Conservation (phyloP, 1,284 basidiomycete species). For the Boletus sp. region DNA sequence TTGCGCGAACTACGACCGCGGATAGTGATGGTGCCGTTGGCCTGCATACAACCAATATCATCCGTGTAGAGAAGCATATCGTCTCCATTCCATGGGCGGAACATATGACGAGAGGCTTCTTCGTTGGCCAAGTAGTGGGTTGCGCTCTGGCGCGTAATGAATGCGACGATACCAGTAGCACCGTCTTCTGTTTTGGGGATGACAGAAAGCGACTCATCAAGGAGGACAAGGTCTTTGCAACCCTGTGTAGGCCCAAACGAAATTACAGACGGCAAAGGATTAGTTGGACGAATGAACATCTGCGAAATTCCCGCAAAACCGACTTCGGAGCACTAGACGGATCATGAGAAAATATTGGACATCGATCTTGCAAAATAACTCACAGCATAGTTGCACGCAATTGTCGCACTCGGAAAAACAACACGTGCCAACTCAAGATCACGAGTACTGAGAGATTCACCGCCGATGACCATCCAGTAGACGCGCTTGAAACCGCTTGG, state of each 20-base stretch:
- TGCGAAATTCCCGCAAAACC: slow-evolving; percentile 30
- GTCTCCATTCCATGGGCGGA: slow-evolving; percentile 21
- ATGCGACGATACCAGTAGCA: slow-evolving; percentile 24
- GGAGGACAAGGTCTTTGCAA: slow-evolving; percentile 26
- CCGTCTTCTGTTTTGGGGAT: slow-evolving; percentile 17
- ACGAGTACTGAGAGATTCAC: slow-evolving; percentile 22
- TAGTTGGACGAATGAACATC: slow-evolving; percentile 24
- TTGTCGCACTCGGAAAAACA: slow-evolving; percentile 24
- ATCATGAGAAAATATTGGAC: neutral
- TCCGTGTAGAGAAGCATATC: slow-evolving; percentile 28
- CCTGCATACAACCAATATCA: slow-evolving; percentile 24
- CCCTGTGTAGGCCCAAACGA: slow-evolving; percentile 27
- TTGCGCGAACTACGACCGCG: slow-evolving; percentile 29
- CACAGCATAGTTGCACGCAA: slow-evolving; percentile 31
- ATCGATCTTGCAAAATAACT: neutral
- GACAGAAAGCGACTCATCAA: slow-evolving; percentile 21
- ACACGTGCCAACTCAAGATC: slow-evolving; percentile 24
- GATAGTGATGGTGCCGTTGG: slow-evolving; percentile 27
- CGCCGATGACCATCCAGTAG: slow-evolving; percentile 32
- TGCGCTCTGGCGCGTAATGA: slow-evolving; percentile 25
- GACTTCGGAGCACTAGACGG: slow-evolving; percentile 26
- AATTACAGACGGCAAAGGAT: slow-evolving; percentile 22
- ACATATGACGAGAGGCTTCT: slow-evolving; percentile 27
- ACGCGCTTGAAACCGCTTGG: slow-evolving; percentile 24
- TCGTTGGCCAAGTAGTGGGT: slow-evolving; percentile 24